phyloP scores from a whole-genome alignment of 2,329 filamentous ascomycete species.

The Teratosphaeria nubilosa region DNA sequence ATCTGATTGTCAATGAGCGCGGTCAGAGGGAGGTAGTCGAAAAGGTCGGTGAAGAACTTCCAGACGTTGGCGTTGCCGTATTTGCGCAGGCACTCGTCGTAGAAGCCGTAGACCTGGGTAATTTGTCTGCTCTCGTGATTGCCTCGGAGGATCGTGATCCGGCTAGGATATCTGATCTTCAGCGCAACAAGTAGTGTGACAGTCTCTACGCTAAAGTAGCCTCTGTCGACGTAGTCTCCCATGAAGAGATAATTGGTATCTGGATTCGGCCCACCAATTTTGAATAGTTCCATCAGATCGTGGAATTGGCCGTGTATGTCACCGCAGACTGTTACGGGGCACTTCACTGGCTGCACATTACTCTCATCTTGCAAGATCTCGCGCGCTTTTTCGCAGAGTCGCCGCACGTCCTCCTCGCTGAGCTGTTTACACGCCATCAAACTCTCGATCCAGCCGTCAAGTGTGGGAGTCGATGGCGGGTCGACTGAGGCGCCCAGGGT shows the following conservation, averaged over 20 bases:
- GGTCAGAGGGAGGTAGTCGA: slow-evolving; percentile 94
- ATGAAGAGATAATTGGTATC: slow-evolving; percentile 99
- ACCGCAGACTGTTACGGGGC: slow-evolving; percentile 94
- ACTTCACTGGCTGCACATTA: slow-evolving; percentile 99
- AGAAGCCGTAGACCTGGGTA: slow-evolving; percentile 98
- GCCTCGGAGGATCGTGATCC: slow-evolving; percentile 95
- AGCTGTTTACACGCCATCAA: slow-evolving; percentile 99
- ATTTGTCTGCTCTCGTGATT: slow-evolving; percentile 99
- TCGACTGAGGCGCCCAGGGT: slow-evolving; percentile 60
- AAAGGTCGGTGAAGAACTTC: slow-evolving; percentile 98
- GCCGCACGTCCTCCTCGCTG: slow-evolving; percentile 85
- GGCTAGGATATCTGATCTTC: slow-evolving; percentile 94
- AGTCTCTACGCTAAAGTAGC: slow-evolving; percentile 98
- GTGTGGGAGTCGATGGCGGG: slow-evolving; percentile 78
- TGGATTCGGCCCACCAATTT: slow-evolving; percentile 93
- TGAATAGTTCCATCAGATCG: slow-evolving; percentile 98
- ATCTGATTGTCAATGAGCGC: slow-evolving; percentile 99
- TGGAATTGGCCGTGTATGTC: slow-evolving; percentile 99
- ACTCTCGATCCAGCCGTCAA: slow-evolving; percentile 97
- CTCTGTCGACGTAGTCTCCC: slow-evolving; percentile 98
- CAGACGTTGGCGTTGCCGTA: slow-evolving; percentile 98
- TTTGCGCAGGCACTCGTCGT: slow-evolving; percentile 97
- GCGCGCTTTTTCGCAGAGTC: slow-evolving; percentile 94
- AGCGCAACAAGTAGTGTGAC: slow-evolving; percentile 91
- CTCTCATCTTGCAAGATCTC: slow-evolving; percentile 96